These are phyloP conservation scores for Xylaria sp. DNA, from an alignment of 2,329 filamentous ascomycete species.

Conservation along the genomic window DNA sequence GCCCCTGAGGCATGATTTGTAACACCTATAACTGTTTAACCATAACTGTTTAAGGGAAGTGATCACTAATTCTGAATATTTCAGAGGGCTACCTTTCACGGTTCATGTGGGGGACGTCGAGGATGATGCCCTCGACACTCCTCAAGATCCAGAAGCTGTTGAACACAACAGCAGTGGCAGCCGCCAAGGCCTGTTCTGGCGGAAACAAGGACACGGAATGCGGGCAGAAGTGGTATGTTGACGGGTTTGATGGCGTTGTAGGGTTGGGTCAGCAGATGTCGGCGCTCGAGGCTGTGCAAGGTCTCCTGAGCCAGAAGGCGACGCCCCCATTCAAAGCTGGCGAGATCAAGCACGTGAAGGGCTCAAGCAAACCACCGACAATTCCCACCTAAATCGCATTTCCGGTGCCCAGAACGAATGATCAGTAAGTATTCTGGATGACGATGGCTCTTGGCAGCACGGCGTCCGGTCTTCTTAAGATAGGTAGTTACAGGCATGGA, in stretches of 20 bases:
- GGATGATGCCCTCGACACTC: slow-evolving; percentile 58
- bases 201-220: slow-evolving; percentile 56
- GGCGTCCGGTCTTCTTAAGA: slow-evolving; percentile 3
- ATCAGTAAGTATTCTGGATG: slow-evolving; percentile 5
- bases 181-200: slow-evolving; percentile 59
- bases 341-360: slow-evolving; percentile 49
- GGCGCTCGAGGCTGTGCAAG: slow-evolving; percentile 65
- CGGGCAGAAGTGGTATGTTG: slow-evolving; percentile 65
- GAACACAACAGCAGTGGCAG: slow-evolving; percentile 55
- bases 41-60: too few relatives aligned
- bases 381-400: slow-evolving; percentile 6
- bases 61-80: too few relatives aligned
- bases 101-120: slow-evolving; percentile 62
- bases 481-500: slow-evolving; percentile 4
- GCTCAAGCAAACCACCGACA: slow-evolving; percentile 1
- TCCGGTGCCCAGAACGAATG: slow-evolving; percentile 2
- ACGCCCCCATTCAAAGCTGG: slow-evolving; percentile 50
- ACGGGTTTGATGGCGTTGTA: slow-evolving; percentile 55
- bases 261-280: slow-evolving; percentile 68
- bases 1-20: too few relatives aligned
- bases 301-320: slow-evolving; percentile 52
- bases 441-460: slow-evolving; percentile 2
- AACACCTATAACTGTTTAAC: too few relatives aligned
- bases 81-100: slow-evolving; percentile 66
- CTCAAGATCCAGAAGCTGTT: slow-evolving; percentile 52